These are phyloP conservation scores for Kandelia obovata DNA, from an alignment of 345 rosid species.

Conservation along the genomic window DNA sequence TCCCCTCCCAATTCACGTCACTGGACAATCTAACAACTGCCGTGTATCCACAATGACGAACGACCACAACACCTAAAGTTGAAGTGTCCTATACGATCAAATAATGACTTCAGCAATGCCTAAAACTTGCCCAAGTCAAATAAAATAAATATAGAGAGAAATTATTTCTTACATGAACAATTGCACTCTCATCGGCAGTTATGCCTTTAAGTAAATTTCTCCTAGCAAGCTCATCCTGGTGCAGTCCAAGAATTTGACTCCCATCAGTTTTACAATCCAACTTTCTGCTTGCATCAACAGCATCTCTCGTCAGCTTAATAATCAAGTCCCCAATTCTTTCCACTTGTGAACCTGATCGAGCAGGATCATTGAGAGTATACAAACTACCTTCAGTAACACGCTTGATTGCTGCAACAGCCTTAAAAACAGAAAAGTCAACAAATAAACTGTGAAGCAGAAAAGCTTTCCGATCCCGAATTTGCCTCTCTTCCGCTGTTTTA, in stretches of 20 bases:
- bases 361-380: conserved; percentile 11
- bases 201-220: conserved; percentile 35
- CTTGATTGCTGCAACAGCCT: conserved; percentile 28
- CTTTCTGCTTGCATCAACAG: conserved; percentile 27
- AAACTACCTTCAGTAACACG: conserved; percentile 13
- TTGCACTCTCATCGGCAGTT: conserved; percentile 37
- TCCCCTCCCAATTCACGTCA: conserved; percentile 28
- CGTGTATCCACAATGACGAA: conserved; percentile 32
- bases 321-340: conserved; percentile 28
- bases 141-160: conserved; percentile 20
- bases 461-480: conserved; percentile 34
- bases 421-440: conserved; percentile 31
- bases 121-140: conserved; percentile 23
- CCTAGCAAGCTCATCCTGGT: conserved; percentile 31
- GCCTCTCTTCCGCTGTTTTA: conserved; percentile 37
- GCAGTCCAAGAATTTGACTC: conserved; percentile 27
- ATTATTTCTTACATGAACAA: conserved; percentile 29
- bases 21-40: conserved; percentile 32
- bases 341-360: conserved; percentile 11
- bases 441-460: conserved; percentile 34
- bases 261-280: conserved; percentile 32
- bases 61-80: conserved; percentile 33
- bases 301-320: conserved; percentile 24
- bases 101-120: conserved; percentile 29
- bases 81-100: conserved; percentile 33